A percentile compares a stretch with the other conserved stretches of the same genome.
Evolutionary conservation across 148 eudicot genomes (phyloP).

Genomic region (Rhododendron henanense): DNA sequence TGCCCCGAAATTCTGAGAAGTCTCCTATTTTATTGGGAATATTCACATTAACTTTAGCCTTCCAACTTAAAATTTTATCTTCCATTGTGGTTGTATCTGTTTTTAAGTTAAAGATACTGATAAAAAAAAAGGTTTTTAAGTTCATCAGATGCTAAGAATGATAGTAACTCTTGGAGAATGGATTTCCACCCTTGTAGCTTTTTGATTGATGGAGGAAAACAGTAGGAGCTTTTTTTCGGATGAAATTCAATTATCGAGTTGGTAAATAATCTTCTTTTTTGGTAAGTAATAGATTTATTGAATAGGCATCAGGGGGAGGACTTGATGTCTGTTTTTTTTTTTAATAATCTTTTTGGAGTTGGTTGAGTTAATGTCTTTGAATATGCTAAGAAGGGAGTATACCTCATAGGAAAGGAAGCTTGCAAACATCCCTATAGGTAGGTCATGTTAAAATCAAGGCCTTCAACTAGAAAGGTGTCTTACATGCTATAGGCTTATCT

Average conservation of each 20-base stretch:
- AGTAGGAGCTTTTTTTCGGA: neutral
- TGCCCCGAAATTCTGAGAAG: neutral
- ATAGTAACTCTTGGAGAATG: neutral
- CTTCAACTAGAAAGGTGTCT: neutral
- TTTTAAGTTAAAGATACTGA: neutral
- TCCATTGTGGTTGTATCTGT: neutral
- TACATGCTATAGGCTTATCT: conserved; percentile 5
- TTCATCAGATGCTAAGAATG: neutral
- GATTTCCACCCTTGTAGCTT: neutral
- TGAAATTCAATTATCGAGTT: neutral
- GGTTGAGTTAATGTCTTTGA: neutral
- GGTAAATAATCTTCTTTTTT: neutral
- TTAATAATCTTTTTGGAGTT: neutral
- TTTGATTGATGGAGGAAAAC: neutral
- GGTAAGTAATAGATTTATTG: neutral
- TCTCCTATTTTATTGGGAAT: neutral
- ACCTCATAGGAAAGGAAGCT: neutral
- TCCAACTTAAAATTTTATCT: neutral
- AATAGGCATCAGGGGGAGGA: neutral
- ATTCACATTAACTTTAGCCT: neutral
- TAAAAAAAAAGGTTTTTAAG: neutral
- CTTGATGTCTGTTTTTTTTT: neutral
- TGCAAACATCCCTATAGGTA: neutral
- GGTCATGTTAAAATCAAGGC: neutral
- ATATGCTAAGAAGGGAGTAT: neutral